These are phyloP conservation scores for Penicillium sp. DNA, from an alignment of 2,329 filamentous ascomycete genomes.

Conservation along the genomic window DNA sequence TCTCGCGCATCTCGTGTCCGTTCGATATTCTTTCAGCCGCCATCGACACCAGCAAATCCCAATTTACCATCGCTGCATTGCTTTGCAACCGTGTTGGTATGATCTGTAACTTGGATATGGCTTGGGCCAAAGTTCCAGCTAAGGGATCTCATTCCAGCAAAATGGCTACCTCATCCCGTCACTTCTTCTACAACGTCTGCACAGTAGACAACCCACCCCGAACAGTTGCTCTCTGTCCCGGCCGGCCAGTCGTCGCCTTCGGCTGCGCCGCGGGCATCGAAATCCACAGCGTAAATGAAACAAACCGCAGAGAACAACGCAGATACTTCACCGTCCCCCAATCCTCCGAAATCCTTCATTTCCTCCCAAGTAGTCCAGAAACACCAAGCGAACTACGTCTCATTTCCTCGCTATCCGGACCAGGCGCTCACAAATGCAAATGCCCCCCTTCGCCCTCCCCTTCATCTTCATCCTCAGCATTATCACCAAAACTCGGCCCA, in stretches of 20 bases:
- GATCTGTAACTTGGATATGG: conserved; percentile 54
- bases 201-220: conserved; percentile 61
- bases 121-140: conserved; percentile 1
- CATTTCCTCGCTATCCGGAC: conserved; percentile 59
- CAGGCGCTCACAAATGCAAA: conserved; percentile 30
- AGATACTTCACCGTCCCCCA: conserved; percentile 44
- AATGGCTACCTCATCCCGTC: conserved; percentile 34
- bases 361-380: conserved; percentile 55
- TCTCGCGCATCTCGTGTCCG: conserved; percentile 58
- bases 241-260: conserved; percentile 63
- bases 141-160: conserved; percentile 17
- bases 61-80: conserved; percentile 57
- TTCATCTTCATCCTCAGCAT: conserved; percentile 13
- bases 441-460: conserved; percentile 25
- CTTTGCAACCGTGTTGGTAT: conserved; percentile 61
- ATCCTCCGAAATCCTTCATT: conserved; percentile 51
- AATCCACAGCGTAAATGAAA: conserved; percentile 58
- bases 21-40: conserved; percentile 57
- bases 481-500: conserved; percentile 15
- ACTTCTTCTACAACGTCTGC: conserved; percentile 55
- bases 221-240: conserved; percentile 65
- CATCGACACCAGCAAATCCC: conserved; percentile 60
- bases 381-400: conserved; percentile 58
- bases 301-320: conserved; percentile 40
- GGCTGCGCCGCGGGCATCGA: conserved; percentile 63